These are phyloP conservation scores for Anthoceros angustus DNA, from an alignment of 225 moss, liverwort and hornwort species.

Conservation along the genomic window DNA sequence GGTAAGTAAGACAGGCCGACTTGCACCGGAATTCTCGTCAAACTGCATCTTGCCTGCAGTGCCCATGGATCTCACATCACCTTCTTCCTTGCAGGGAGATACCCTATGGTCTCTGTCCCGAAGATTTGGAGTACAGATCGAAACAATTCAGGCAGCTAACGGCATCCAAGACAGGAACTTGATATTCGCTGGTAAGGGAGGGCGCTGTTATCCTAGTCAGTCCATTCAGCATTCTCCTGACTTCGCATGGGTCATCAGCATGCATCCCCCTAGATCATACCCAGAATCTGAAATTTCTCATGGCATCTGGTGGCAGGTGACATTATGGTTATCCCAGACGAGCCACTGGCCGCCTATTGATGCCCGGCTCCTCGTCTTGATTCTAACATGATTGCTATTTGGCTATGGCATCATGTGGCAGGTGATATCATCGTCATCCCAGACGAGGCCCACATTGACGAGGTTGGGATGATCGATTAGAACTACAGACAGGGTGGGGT, in stretches of 20 bases:
- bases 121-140: conserved; percentile 33
- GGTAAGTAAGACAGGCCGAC: conserved; percentile 11
- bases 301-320: conserved; percentile 4
- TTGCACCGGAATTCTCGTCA: not conserved
- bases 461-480: not conserved
- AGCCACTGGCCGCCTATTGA: conserved; percentile 3
- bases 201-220: not conserved
- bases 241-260: no score
- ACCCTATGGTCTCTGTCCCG: conserved; percentile 47
- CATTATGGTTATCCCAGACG: conserved; percentile 1
- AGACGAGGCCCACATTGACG: not conserved
- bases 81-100: conserved; percentile 28
- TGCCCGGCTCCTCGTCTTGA: not conserved
- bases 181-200: conserved; percentile 34
- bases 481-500: not conserved
- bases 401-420: conserved; percentile 2
- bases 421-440: conserved; percentile 5
- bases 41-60: not conserved
- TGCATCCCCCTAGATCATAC: no score
- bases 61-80: not conserved
- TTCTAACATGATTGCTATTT: conserved; percentile 3
- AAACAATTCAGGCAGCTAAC: conserved; percentile 39
- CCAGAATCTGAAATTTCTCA: not conserved
- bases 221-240: not conserved
- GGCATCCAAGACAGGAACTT: conserved; percentile 42